These are phyloP conservation scores for Royoungia palumana DNA, from an alignment of 768 basidiomycete species.

Conservation along the genomic window DNA sequence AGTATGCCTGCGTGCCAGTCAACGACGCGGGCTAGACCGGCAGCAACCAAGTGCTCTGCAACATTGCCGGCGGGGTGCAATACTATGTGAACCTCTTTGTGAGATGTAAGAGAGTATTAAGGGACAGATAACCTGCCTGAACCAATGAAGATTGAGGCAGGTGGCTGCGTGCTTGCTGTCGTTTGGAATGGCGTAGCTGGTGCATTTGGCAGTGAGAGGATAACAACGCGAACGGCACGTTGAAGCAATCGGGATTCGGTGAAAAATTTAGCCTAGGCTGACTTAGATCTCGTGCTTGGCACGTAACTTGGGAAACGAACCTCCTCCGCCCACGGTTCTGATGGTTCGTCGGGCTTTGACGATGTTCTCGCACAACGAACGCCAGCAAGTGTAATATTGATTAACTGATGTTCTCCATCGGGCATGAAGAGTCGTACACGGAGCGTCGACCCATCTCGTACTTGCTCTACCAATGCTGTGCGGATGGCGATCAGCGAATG, in stretches of 20 bases:
- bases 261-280: constrained; percentile 83
- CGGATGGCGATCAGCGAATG: constrained; percentile 6
- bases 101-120: not conserved
- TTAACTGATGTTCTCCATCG: constrained; percentile 84
- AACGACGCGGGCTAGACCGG: constrained; percentile 86
- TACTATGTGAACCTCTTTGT: constrained; percentile 38
- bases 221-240: constrained; percentile 69
- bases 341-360: constrained; percentile 68
- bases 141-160: constrained; percentile 88
- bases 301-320: constrained; percentile 39
- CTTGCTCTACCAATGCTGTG: constrained; percentile 87
- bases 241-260: constrained; percentile 86
- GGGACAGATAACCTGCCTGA: constrained; percentile 46
- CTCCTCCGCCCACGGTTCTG: constrained; percentile 89
- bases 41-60: constrained; percentile 80
- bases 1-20: constrained; percentile 99
- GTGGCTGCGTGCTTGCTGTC: constrained; percentile 49
- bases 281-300: not conserved
- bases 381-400: constrained; percentile 83
- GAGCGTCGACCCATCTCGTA: constrained; percentile 88
- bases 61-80: constrained; percentile 94
- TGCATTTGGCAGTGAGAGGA: constrained; percentile 76
- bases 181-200: constrained; percentile 79
- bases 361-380: constrained; percentile 71
- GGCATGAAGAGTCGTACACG: constrained; percentile 87